phyloP scores from a whole-genome alignment of 139 green algal species.

The Micractinium sp. region DNA sequence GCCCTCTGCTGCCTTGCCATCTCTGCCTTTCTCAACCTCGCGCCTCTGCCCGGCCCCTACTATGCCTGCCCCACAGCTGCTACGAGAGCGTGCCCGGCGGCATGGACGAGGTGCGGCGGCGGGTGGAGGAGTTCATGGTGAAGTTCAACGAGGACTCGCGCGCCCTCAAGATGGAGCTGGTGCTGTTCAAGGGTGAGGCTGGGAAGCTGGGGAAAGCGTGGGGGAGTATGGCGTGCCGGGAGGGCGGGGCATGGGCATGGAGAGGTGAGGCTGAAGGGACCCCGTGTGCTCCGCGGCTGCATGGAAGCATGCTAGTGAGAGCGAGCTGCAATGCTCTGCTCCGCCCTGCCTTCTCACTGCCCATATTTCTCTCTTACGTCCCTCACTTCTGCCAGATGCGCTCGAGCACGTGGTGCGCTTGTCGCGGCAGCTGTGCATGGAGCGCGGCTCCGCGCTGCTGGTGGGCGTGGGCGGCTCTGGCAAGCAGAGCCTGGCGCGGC shows the following conservation, averaged over 20 bases:
- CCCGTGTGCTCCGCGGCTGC: not conserved
- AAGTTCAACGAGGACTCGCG: conserved; percentile 87
- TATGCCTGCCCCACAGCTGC: conserved; percentile 18
- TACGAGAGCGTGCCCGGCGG: conserved; percentile 86
- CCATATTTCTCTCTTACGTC: not conserved
- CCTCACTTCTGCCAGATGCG: conserved; percentile 65
- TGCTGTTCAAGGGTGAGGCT: conserved; percentile 84
- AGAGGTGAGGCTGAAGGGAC: not conserved
- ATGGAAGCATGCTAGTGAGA: not conserved
- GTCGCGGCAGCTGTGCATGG: conserved; percentile 85
- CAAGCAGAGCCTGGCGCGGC: conserved; percentile 83
- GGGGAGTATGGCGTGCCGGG: not conserved
- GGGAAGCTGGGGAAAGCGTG: not conserved
- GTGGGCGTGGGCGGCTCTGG: conserved; percentile 94
- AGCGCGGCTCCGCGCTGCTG: conserved; percentile 87
- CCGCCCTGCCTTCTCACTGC: not conserved
- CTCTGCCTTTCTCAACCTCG: not conserved
- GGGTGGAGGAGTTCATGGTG: conserved; percentile 45
- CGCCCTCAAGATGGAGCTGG: conserved; percentile 73
- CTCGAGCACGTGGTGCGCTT: conserved; percentile 91
- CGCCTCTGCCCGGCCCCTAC: too few relatives aligned
- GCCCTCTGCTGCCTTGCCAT: not conserved
- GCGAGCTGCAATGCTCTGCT: not conserved
- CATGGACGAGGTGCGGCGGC: conserved; percentile 60
- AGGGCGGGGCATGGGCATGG: not conserved